Evolutionary conservation across 768 basidiomycete species (phyloP), one percentile per base, ranked within the genome.

Genomic region (Trametopsis cervina): DNA sequence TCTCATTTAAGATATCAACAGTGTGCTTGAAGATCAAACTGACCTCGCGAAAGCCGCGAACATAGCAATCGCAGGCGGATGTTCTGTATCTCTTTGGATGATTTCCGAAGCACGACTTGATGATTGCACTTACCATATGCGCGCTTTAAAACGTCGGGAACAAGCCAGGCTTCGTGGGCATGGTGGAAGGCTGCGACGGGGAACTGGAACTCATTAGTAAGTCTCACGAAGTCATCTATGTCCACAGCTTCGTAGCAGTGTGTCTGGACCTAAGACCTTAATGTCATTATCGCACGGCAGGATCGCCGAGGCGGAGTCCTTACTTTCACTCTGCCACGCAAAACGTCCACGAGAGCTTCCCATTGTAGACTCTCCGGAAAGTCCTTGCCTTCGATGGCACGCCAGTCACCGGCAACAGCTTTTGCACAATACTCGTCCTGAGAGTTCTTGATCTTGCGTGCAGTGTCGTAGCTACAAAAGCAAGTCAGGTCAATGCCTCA

Each of bases 131-230:
- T 23, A 62, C 60, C 85, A 65, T 77, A 91, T 10, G 80, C 75
- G 56, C 74, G 71, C 63, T 88, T 89, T 47, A 91, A 70, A 1
- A 86, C 63, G 23, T 81, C 78, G 1, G 88, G 83, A 15, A 90
- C 85, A 38, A 91, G 80, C 55, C 84, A 90, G 0, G 87, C 78
- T 57, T 89, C 85, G 37, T 81, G 79, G 0, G 88, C 87, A 54
- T 89, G 87, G 56, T 89, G 87, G 64, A 88, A 78, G 0, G 83
- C 81, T 0, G 85, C 77, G 27, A 89, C 67, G 0, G 81, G 77
- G 66, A 87, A 87, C 50, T 85, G 68, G 69, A 89, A 91, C 53
- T 91, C 88, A 62, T 89, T 86, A 7, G 85, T 79, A 3, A 90
- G 69, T 41, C 85, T 71, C 47, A 85, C 74, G 40, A 85, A 74